Evolutionary conservation across 2,329 filamentous ascomycete genomes (phyloP).

Genomic region (Hysterium pulicare): DNA sequence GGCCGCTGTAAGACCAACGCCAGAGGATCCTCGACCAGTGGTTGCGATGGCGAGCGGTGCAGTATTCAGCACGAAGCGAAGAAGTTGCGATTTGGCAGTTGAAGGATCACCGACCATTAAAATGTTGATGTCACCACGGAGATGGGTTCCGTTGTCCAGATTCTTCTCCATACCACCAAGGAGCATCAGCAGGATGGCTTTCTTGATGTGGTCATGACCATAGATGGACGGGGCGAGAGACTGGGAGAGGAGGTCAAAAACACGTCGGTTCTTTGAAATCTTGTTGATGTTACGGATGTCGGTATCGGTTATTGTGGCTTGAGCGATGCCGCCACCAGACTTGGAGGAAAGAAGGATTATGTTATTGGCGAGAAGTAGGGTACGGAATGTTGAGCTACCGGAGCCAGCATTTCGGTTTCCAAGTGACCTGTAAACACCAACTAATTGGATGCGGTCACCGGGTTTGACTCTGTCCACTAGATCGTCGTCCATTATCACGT

Average conservation of each 20-base stretch:
- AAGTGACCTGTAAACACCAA: slow-evolving; percentile 92
- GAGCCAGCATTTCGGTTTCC: slow-evolving; percentile 91
- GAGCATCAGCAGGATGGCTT: slow-evolving; percentile 92
- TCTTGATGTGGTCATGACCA: slow-evolving; percentile 96
- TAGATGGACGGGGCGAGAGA: slow-evolving; percentile 95
- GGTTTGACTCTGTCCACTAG: slow-evolving; percentile 93
- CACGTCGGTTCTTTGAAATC: slow-evolving; percentile 86
- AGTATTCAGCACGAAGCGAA: slow-evolving; percentile 95
- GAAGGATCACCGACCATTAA: slow-evolving; percentile 99
- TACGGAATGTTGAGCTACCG: slow-evolving; percentile 92
- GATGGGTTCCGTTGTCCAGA: slow-evolving; percentile 92
- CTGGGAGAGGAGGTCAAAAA: slow-evolving; percentile 89
- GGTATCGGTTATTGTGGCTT: slow-evolving; percentile 88
- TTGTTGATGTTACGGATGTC: slow-evolving; percentile 99
- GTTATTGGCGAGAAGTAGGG: slow-evolving; percentile 89
- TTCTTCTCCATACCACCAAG: slow-evolving; percentile 98
- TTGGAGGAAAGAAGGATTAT: slow-evolving; percentile 93
- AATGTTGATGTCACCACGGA: slow-evolving; percentile 98
- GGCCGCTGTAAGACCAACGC: slow-evolving; percentile 94
- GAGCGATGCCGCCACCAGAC: slow-evolving; percentile 88
- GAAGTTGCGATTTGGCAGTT: slow-evolving; percentile 95
- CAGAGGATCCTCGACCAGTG: slow-evolving; percentile 92
- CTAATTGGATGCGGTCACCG: slow-evolving; percentile 90
- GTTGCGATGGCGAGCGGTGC: slow-evolving; percentile 95
- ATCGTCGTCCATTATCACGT: slow-evolving; percentile 95